These are phyloP conservation scores for Neonectria ditissima DNA, from an alignment of 2,329 filamentous ascomycete genomes.

Conservation along the genomic window DNA sequence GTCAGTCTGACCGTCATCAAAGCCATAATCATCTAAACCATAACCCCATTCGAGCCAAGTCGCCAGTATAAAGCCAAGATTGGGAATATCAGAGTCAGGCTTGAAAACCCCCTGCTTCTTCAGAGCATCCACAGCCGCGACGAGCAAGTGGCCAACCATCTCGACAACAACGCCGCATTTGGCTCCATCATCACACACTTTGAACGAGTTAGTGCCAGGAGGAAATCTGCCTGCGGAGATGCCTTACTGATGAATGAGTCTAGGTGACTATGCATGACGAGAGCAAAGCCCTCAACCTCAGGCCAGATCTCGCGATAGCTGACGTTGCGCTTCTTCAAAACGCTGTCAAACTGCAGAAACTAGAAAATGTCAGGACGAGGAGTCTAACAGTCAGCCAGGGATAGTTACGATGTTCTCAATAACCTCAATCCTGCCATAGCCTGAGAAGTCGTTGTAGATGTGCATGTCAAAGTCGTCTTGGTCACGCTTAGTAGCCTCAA, in stretches of 20 bases:
- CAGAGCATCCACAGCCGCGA: constrained; percentile 30
- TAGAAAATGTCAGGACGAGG: neutral
- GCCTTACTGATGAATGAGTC: constrained; percentile 27
- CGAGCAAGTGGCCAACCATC: constrained; percentile 29
- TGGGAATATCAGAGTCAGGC: constrained; percentile 33
- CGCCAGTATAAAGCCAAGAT: constrained; percentile 30
- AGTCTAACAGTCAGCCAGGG: fast-evolving
- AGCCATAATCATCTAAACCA: neutral
- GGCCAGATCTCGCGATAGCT: constrained; percentile 38
- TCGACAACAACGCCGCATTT: constrained; percentile 17
- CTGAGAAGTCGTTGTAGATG: constrained; percentile 56
- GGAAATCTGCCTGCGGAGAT: fast-evolving
- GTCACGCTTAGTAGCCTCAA: constrained; percentile 37
- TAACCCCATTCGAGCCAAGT: constrained; percentile 29
- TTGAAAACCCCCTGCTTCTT: constrained; percentile 28
- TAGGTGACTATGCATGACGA: constrained; percentile 20
- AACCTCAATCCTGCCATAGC: constrained; percentile 56
- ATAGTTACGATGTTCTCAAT: constrained; percentile 53
- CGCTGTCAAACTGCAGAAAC: constrained; percentile 51
- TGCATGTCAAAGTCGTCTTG: constrained; percentile 57
- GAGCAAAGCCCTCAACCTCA: constrained; percentile 38
- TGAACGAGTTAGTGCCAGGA: neutral
- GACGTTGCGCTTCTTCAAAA: constrained; percentile 26
- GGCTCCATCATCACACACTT: constrained; percentile 27
- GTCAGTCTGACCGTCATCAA: constrained; percentile 4